Evolutionary conservation across 208 protist genomes (phyloP), one percentile per base, ranked within the genome.

Genomic region (Leishmania aethiopica): DNA sequence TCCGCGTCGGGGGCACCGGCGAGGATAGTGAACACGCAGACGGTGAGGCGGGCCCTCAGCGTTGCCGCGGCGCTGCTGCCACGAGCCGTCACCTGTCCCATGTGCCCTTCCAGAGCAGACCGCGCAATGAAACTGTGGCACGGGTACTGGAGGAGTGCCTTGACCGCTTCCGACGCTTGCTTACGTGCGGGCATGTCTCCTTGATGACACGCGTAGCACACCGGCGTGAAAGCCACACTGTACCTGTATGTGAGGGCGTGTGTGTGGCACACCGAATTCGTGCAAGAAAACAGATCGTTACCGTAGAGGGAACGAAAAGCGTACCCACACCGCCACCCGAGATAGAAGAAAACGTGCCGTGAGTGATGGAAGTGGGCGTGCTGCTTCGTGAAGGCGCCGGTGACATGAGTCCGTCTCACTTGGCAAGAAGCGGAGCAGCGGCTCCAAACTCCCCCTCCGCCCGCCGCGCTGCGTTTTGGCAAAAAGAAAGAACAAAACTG

Each of bases 111-210:
- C 55, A 82, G 32, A 19, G 71, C 59, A 45, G 70, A 53, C 5
- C 71, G 71, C 8, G 40, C 73, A 73, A 82, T 77, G 71, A 77
- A 77, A 47, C 79, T 72, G 59, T 72, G 53, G 59, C 71, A n/a
- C 32, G 55, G 71, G n/a, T 77, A 77, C 32, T 57, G 57, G 66
- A 82, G 77, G 1, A 77, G 59, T 47, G 70, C 59, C 79, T 72
- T 77, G 40, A 72, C 79, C 59, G 75, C 59, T 13, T 55, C 71
- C 1, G 55, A 47, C 4, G 47, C 59, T 32, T 25, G 25, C 28
- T 25, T 62, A 32, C 25, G 6, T 32, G 0, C 28, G 57, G 28
- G 28, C 57, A 25, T 62, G 57, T 32, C 13, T 25, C 25, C 57
- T 62, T 15, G 2, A 32, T 25, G 25, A 62, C 32, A 62, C 28